A percentile compares a stretch with the other conserved stretches of the same genome.
Evolutionary conservation across 1,139 yeast species (phyloP).

Genomic region (Hansenula sp.): DNA sequence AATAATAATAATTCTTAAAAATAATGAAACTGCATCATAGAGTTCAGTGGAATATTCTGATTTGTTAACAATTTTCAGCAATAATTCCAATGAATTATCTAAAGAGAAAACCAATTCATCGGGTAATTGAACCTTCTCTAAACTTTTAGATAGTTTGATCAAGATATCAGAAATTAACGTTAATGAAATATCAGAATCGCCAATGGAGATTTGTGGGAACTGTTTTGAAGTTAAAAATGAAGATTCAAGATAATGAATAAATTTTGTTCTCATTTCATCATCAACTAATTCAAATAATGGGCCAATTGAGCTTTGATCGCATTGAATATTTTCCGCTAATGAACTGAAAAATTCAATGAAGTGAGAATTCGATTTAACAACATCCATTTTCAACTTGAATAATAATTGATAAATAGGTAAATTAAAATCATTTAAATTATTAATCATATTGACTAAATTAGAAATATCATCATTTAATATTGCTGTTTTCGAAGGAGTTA

Average conservation of each 20-base stretch:
- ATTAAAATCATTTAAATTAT: slow-evolving; percentile 43
- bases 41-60: slow-evolving; percentile 14
- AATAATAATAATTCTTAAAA: slow-evolving; percentile 56
- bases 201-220: slow-evolving; percentile 36
- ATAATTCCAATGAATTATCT: slow-evolving; percentile 19
- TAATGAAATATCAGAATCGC: slow-evolving; percentile 14
- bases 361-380: slow-evolving; percentile 6
- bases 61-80: slow-evolving; percentile 18
- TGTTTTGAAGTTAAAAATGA: slow-evolving; percentile 39
- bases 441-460: slow-evolving; percentile 6
- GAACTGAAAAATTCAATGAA: slow-evolving; percentile 8
- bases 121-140: slow-evolving; percentile 11
- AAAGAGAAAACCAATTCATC: slow-evolving; percentile 22
- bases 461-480: not conserved
- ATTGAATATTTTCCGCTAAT: slow-evolving; percentile 4
- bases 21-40: slow-evolving; percentile 33
- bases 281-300: slow-evolving; percentile 35
- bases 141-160: slow-evolving; percentile 15
- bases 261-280: slow-evolving; percentile 26
- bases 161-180: slow-evolving; percentile 14
- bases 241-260: slow-evolving; percentile 36
- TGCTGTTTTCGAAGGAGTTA: not conserved
- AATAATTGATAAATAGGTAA: slow-evolving; percentile 50
- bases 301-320: slow-evolving; percentile 24
- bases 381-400: slow-evolving; percentile 22